Conservation (phyloP, 306 rosid species). For the Canavalia ensiformis region DNA sequence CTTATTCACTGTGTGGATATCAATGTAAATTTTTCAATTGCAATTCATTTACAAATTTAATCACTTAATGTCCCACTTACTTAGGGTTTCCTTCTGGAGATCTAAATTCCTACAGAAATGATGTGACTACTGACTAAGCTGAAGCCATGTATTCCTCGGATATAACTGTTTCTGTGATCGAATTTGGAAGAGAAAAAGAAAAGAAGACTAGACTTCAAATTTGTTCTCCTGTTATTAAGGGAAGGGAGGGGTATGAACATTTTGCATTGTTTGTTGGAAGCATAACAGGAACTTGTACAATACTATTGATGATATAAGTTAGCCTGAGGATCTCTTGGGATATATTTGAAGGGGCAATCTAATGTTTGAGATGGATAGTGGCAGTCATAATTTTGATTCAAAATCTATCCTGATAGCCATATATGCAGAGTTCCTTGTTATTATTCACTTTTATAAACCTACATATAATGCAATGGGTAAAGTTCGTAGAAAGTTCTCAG, state of each 20-base stretch:
- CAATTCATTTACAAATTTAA: slow-evolving; percentile 1
- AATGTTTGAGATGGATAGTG: neutral
- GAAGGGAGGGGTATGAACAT: slow-evolving; percentile 3
- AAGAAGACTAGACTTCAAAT: neutral
- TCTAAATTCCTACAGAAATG: slow-evolving; percentile 15
- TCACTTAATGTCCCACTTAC: slow-evolving; percentile 31
- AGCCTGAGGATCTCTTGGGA: slow-evolving; percentile 10
- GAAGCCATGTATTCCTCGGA: slow-evolving; percentile 31
- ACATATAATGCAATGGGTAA: slow-evolving; percentile 6
- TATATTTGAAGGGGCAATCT: slow-evolving; percentile 17
- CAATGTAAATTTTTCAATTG: slow-evolving; percentile 11
- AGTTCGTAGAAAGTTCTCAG: slow-evolving; percentile 28
- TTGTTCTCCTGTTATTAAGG: slow-evolving; percentile 8
- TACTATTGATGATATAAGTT: slow-evolving; percentile 1
- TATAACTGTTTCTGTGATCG: slow-evolving; percentile 16
- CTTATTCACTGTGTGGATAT: neutral
- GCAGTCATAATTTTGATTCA: slow-evolving; percentile 28
- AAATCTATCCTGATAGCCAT: slow-evolving; percentile 7
- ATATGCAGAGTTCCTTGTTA: slow-evolving; percentile 30
- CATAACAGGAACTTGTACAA: slow-evolving; percentile 1
- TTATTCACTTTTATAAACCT: slow-evolving; percentile 11
- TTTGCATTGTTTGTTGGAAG: slow-evolving; percentile 24
- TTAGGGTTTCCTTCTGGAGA: slow-evolving; percentile 39
- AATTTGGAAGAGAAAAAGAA: neutral
- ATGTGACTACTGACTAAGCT: slow-evolving; percentile 27